Conservation (phyloP, 1,284 basidiomycete species). For the Earliella scabrosa region DNA sequence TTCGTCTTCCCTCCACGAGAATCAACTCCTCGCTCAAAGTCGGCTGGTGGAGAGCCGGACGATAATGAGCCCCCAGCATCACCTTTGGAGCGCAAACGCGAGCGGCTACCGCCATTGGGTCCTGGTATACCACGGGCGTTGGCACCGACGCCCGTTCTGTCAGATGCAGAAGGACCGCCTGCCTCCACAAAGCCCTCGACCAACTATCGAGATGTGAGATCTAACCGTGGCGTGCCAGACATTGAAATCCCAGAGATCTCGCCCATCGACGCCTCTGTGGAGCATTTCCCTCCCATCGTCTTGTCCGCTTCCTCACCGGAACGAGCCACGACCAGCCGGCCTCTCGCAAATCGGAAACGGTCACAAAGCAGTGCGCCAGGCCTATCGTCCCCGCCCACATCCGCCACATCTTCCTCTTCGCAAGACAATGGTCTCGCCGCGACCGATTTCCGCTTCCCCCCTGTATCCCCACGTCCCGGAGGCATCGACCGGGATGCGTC, state of each 20-base stretch:
- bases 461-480: conserved; percentile 23
- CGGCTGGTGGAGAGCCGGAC: conserved; percentile 30
- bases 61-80: conserved; percentile 26
- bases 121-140: conserved; percentile 32
- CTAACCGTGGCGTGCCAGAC: conserved; percentile 43
- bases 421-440: conserved; percentile 46
- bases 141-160: conserved; percentile 7
- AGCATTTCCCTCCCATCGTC: conserved; percentile 28
- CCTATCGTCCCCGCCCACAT: conserved; percentile 23
- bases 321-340: conserved; percentile 20
- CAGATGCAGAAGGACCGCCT: conserved; percentile 1
- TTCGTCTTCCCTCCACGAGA: conserved; percentile 59
- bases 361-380: conserved; percentile 48
- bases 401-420: conserved; percentile 10
- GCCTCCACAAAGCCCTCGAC: neutral
- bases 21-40: conserved; percentile 36
- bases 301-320: conserved; percentile 34
- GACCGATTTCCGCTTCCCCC: conserved; percentile 47
- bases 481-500: conserved; percentile 4
- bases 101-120: conserved; percentile 33
- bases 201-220: conserved; percentile 44
- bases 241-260: conserved; percentile 42
- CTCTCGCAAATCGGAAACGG: conserved; percentile 41
- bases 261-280: conserved; percentile 8
- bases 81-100: conserved; percentile 21